Evolutionary conservation across 2,329 filamentous ascomycete species (phyloP).

Genomic region (Teratosphaeria nubilosa): DNA sequence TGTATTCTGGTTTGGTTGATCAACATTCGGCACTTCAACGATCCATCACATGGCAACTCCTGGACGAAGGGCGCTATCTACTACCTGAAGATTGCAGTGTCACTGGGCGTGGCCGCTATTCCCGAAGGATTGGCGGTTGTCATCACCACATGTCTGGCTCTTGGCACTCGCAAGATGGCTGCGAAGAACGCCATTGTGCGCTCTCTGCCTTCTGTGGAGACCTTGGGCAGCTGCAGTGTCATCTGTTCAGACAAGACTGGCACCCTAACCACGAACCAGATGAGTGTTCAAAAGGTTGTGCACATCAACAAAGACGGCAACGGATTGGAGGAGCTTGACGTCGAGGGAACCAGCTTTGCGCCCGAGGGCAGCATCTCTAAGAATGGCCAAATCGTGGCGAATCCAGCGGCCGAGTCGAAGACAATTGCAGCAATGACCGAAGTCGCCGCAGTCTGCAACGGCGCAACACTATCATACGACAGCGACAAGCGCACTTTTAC

Average conservation of each 20-base stretch:
- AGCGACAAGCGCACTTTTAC: conserved; percentile 61
- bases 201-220: conserved; percentile 93
- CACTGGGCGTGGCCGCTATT: conserved; percentile 93
- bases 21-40: conserved; percentile 94
- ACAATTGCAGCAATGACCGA: conserved; percentile 72
- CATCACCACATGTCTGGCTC: conserved; percentile 93
- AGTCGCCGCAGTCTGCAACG: conserved; percentile 72
- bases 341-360: conserved; percentile 87
- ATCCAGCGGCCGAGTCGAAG: conserved; percentile 59
- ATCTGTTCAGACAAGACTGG: conserved; percentile 99
- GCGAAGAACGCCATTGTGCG: conserved; percentile 96
- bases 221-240: conserved; percentile 95
- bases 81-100: conserved; percentile 98
- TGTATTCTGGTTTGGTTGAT: conserved; percentile 96
- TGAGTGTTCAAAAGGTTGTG: conserved; percentile 93
- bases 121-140: conserved; percentile 95
- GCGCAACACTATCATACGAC: conserved; percentile 75
- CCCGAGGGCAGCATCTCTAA: conserved; percentile 63
- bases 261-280: conserved; percentile 95
- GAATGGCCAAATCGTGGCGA: conserved; percentile 56
- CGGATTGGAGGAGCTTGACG: conserved; percentile 72
- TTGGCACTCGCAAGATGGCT: conserved; percentile 97
- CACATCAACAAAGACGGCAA: conserved; percentile 65
- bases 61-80: conserved; percentile 98
- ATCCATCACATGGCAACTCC: conserved; percentile 73